Base-by-base conservation (phyloP, 768 basidiomycete species). In the Hygrophorus pudorinus region DNA sequence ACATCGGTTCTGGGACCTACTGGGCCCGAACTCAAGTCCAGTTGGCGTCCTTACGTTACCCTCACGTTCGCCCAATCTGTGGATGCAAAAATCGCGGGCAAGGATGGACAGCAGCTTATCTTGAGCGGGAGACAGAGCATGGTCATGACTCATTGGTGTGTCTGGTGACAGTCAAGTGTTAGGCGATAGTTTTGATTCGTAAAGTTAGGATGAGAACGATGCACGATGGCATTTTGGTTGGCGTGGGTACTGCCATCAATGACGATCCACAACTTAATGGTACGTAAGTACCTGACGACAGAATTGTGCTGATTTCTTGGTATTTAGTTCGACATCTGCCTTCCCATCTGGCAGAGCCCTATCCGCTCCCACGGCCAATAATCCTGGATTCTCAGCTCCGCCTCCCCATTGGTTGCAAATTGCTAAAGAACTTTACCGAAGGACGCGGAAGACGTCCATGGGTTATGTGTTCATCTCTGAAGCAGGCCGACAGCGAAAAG, bases 261-360 rank as follows among this genome's bases (percentile, higher is more conserved):
- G 94, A 99, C 55, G 73, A 99, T 58, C 94, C 94, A 3, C 86
- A 96, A 56, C 70, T 99, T n/a, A 94, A 93, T 53, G 79, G 93
- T 88, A 53, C 51, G 78, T 59, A 34, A 47, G 5, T 44, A 17
- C 37, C 14, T 34, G 13, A 16, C 27, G 16, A 13, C 32, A 17
- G 16, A 16, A 5, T 8, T 6, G 14, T 29, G 27, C 44, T 21
- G 11, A 29, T 18, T 45, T 32, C 35, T 20, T 32, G 31, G 14
- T 44, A 34, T 41, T 20, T 28, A 84, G 82, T 75, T 38, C 76
- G 78, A 21, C 69, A 73, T 56, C 67, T 85, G 17, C 77, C 78
- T 2, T 56, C 66, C 5, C 59, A 51, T 34, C 63, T 56, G 38
- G 60, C 39, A 12, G 46, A 34, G 12, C 63, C 60, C 13, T 60